Evolutionary conservation across 768 basidiomycete genomes (phyloP), one percentile per base, ranked within the genome.

Genomic region (Mycena belliarum): DNA sequence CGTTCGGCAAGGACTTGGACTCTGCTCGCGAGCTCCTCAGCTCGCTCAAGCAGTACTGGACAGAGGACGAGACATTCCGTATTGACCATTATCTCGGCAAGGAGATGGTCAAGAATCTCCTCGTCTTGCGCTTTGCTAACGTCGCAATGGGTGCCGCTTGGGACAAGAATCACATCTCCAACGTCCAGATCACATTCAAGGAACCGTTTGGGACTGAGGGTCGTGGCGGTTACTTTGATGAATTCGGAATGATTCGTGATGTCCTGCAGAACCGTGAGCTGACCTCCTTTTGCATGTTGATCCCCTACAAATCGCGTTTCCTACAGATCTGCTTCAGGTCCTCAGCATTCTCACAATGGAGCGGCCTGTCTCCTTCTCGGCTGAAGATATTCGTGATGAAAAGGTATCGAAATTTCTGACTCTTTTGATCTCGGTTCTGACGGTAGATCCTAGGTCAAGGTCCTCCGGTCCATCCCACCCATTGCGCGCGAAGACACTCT

Each of bases 161-260:
- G 93, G 95, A 98, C 78, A 96, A 93, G 74, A 93, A 95, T 73
- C 93, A 86, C 59, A 89, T 99, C 77, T 87, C 84, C 75, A 98
- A 95, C 69, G 94, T 99, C 32, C 97, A 99, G 74, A 97, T 98
- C 75, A 97, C 95, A 16, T 98, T 98, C 85, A 98, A 98, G 79
- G 97, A 98, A 74, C 94, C 95, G 2, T 98, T 98, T 70, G 96
- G 96, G 20, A 99, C 96, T 46, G 97, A 99, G 71, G 96, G 96
- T n/a, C 91, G 96, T 64, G 96, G 96, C n/a, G 96, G 97, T 18
- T 99, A 99, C 82, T 99, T 99, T 77, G 96, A 99, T 72, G 95
- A 98, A 75, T 99, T 98, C 75, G 97, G 97, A 53, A 98, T 99
- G 72, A 95, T 99, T 73, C 89, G 96, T 69, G 96, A 99, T 73